A percentile compares a stretch with the other conserved stretches of the same genome.
These are phyloP conservation scores for Vitis amurensis DNA, from an alignment of 164 flowering plant species.

Conservation along the genomic window DNA sequence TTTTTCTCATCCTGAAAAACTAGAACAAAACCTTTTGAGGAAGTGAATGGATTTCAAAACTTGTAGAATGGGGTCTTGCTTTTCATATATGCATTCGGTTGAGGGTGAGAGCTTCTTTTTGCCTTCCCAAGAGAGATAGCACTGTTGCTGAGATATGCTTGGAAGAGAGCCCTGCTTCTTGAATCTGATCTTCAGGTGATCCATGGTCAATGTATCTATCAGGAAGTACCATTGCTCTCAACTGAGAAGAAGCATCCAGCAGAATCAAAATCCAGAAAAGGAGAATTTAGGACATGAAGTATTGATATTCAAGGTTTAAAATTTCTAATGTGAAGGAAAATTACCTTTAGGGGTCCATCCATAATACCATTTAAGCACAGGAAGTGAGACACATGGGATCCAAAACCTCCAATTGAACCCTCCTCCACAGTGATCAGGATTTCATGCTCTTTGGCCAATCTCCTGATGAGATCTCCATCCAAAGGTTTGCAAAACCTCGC, in stretches of 20 bases:
- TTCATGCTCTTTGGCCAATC: constrained; percentile 73
- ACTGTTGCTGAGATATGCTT: constrained; percentile 77
- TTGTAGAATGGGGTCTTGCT: neutral
- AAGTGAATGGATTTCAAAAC: neutral
- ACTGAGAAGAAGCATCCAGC: constrained; percentile 27
- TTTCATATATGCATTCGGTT: constrained; percentile 19
- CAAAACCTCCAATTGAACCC: constrained; percentile 90
- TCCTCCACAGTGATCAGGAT: constrained; percentile 78
- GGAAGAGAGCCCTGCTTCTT: constrained; percentile 83
- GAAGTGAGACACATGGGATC: constrained; percentile 82
- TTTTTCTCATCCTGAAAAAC: neutral
- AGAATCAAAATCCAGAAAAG: constrained; percentile 8
- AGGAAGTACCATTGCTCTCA: constrained; percentile 67
- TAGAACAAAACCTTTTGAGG: neutral
- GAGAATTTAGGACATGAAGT: too few species aligned
- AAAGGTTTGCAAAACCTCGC: constrained; percentile 94
- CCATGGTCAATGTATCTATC: constrained; percentile 95
- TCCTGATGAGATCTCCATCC: constrained; percentile 65
- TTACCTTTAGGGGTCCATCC: constrained; percentile 89
- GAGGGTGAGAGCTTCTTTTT: constrained; percentile 58
- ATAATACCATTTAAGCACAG: constrained; percentile 62
- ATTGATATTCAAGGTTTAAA: neutral
- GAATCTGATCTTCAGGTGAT: constrained; percentile 73
- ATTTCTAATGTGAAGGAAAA: neutral
- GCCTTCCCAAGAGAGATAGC: constrained; percentile 68